Evolutionary conservation across 2,329 filamentous ascomycete species (phyloP).

Genomic region (Fusarium falciforme): DNA sequence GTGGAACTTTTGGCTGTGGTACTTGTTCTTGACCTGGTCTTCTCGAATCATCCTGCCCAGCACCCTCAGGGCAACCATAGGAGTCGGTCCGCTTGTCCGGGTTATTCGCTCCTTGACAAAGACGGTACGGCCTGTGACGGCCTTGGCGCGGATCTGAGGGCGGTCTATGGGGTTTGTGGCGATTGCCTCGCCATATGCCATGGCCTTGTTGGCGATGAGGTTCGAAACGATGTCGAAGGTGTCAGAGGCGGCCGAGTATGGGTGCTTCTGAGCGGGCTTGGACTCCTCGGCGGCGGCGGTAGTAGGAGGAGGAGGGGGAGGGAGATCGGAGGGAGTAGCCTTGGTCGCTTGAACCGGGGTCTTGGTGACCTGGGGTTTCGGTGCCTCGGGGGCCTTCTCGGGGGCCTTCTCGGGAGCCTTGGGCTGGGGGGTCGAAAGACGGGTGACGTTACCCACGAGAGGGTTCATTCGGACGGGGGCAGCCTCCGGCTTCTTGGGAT

Average conservation of each 20-base stretch:
- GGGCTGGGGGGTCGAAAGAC: constrained; percentile 12
- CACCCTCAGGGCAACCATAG: constrained; percentile 57
- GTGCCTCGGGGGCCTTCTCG: constrained; percentile 5
- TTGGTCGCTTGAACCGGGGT: constrained; percentile 15
- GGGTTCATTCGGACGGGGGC: constrained; percentile 43
- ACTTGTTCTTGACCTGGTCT: constrained; percentile 71
- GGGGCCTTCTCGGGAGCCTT: constrained; percentile 20
- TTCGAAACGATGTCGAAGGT: constrained; percentile 49
- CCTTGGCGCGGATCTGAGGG: constrained; percentile 45
- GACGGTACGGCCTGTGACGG: constrained; percentile 54
- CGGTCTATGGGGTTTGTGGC: constrained; percentile 41
- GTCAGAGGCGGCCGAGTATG: constrained; percentile 44
- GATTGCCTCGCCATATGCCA: constrained; percentile 27
- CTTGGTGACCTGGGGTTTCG: constrained; percentile 12
- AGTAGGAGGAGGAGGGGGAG: constrained; percentile 23
- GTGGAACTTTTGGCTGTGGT: constrained; percentile 73
- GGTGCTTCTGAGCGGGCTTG: constrained; percentile 20
- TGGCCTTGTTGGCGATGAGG: constrained; percentile 50
- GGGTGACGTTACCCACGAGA: constrained; percentile 44
- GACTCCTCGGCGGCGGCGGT: constrained; percentile 2
- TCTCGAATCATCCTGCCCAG: constrained; percentile 53
- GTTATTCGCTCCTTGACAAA: constrained; percentile 48
- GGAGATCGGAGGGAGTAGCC: constrained; percentile 5
- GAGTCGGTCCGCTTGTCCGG: constrained; percentile 51
- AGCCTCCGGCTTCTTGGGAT: constrained; percentile 15